Conservation (phyloP, 2,329 filamentous ascomycete genomes). For the Epichloe aotearoae region DNA sequence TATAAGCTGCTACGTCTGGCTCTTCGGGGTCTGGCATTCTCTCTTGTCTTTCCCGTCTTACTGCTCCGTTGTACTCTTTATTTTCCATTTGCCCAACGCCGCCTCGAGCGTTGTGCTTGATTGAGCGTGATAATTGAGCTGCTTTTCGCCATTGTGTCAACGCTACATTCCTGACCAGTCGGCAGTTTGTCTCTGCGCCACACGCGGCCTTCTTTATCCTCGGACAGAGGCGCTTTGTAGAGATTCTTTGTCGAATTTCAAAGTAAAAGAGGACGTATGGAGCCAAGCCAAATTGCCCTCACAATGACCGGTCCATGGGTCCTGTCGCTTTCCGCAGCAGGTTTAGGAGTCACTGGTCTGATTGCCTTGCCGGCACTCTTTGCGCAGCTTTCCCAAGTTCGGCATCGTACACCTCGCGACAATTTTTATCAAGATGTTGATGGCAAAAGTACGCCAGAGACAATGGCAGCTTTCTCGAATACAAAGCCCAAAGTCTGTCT, state of each 20-base stretch:
- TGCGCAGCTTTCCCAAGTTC: constrained; percentile 21
- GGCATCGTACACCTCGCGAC: constrained; percentile 23
- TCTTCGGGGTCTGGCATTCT: neutral
- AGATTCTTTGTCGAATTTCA: neutral
- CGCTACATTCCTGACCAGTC: neutral
- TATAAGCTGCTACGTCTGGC: neutral
- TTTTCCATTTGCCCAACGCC: neutral
- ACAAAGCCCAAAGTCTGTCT: constrained; percentile 42
- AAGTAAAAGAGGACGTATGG: neutral
- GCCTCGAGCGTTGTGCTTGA: neutral
- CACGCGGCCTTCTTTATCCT: neutral
- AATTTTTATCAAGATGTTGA: constrained; percentile 55
- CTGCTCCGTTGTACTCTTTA: neutral
- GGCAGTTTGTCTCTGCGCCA: neutral
- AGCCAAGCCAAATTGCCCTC: neutral
- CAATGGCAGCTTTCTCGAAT: constrained; percentile 48
- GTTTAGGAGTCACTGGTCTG: constrained; percentile 22
- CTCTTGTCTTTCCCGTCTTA: neutral
- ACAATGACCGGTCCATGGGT: constrained; percentile 6
- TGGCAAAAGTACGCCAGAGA: constrained; percentile 52
- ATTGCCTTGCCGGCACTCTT: constrained; percentile 24
- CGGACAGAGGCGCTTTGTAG: constrained; percentile 1
- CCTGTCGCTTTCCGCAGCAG: constrained; percentile 18
- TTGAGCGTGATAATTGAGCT: neutral
- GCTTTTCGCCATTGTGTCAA: neutral